Evolutionary conservation across 2,329 filamentous ascomycete species (phyloP).

Genomic region (Phoma herbarum): DNA sequence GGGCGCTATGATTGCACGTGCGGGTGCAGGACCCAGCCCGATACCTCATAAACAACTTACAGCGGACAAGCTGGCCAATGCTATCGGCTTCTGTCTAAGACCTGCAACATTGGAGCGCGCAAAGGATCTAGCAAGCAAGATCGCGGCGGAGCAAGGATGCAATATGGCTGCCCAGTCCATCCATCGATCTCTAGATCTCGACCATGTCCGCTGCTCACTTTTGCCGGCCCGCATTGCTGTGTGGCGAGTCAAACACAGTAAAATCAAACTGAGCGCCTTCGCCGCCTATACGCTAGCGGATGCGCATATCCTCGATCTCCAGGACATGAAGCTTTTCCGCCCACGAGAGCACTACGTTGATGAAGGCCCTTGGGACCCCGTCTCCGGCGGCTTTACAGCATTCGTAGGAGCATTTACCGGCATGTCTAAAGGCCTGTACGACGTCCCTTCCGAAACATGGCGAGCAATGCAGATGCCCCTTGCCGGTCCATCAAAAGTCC

Average conservation of each 20-base stretch:
- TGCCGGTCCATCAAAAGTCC: slow-evolving; percentile 1
- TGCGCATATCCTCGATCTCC: slow-evolving; percentile 23
- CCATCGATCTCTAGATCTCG: slow-evolving; percentile 37
- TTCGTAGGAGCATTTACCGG: slow-evolving; percentile 62
- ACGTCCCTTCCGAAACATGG: slow-evolving; percentile 65
- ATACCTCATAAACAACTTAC: slow-evolving; percentile 59
- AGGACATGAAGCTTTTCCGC: slow-evolving; percentile 32
- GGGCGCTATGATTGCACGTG: slow-evolving; percentile 61
- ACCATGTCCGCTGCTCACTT: slow-evolving; percentile 35
- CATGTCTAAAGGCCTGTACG: slow-evolving; percentile 79
- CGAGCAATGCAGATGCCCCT: slow-evolving; percentile 40
- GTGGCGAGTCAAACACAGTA: slow-evolving; percentile 37
- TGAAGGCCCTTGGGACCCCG: slow-evolving; percentile 30
- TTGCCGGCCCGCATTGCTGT: slow-evolving; percentile 32
- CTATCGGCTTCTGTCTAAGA: slow-evolving; percentile 57
- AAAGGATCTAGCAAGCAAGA: slow-evolving; percentile 34
- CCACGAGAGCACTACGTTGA: slow-evolving; percentile 26
- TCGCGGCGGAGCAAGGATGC: slow-evolving; percentile 36
- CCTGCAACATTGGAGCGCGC: slow-evolving; percentile 29
- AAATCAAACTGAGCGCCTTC: slow-evolving; percentile 34
- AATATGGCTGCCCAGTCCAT: slow-evolving; percentile 38
- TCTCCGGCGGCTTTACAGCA: slow-evolving; percentile 53
- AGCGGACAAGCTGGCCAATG: slow-evolving; percentile 55
- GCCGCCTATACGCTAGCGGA: slow-evolving; percentile 36
- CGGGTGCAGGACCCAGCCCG: slow-evolving; percentile 61